Base-by-base conservation (phyloP, 768 basidiomycete species). In the Serpula lacrymans region DNA sequence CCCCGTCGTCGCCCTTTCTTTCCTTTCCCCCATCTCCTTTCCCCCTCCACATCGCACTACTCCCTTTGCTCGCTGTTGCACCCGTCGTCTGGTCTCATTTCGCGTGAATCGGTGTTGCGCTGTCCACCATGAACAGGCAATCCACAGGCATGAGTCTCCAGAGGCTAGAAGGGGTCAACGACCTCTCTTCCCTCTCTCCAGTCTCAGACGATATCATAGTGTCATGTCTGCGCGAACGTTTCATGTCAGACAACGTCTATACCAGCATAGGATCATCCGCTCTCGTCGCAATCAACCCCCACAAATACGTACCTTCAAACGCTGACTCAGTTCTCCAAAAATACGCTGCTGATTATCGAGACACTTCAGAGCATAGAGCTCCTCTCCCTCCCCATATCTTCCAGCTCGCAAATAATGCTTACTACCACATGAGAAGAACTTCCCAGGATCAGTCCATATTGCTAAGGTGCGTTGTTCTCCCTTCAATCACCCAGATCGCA, bases 351-450 rank as follows among this genome's bases (percentile, higher is more conserved):
- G 84, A 94, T 54, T 91, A 93, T 57, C 76, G 89, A 30, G 81
- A 89, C 53, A 82, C 86, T 5, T 67, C 74, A 8, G 74, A 76
- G 36, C 74, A 77, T 51, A 82, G 78, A 60, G 69, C 72, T 37
- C 60, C 63, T 7, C 70, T 82, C 2, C 77, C 82, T 24, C 95
- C 95, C 2, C 95, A 99, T 55, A 81, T 98, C 30, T 98, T 96
- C 60, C 85, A 93, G 54, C 72, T 91, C 34, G 88, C 90, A 5
- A 84, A 91, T 52, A 86, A 88, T 64, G 83, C 90, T 4, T 97
- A 94, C 65, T 97, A 93, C 60, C 91, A 97, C 63, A 95, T 97
- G 93, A 74, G 82, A 36, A 72, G 95, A 51, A 99, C 95, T 0
- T 76, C 80, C 1, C 90, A 95, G 70, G 95, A 99, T 62, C 95